These are phyloP conservation scores for Trypanosoma conorhini DNA, from an alignment of 208 protist species.

Conservation along the genomic window DNA sequence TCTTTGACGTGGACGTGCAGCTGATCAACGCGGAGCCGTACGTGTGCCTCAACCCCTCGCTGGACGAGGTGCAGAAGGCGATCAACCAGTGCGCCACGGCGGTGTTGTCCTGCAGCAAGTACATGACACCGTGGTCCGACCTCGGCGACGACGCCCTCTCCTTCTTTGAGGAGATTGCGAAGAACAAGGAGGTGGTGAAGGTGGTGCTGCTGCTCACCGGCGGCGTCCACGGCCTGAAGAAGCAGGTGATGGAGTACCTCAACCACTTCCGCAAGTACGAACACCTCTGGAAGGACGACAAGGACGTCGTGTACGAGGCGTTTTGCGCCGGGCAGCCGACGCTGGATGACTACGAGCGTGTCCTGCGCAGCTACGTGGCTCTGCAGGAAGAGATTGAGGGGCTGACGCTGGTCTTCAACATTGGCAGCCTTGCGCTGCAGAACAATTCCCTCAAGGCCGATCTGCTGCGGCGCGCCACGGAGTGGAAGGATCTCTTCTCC, in stretches of 20 bases:
- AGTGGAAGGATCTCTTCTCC: slow-evolving; percentile 96
- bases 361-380: slow-evolving; percentile 87
- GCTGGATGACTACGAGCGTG: slow-evolving; percentile 94
- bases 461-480: slow-evolving; percentile 82
- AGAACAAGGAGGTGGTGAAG: slow-evolving; percentile 95
- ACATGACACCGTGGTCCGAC: slow-evolving; percentile 85
- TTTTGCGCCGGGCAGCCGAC: slow-evolving; percentile 83
- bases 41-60: slow-evolving; percentile 92
- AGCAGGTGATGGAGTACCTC: slow-evolving; percentile 94
- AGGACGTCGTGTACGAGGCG: slow-evolving; percentile 89
- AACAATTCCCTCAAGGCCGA: slow-evolving; percentile 94
- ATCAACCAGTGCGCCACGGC: slow-evolving; percentile 94
- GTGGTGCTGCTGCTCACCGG: slow-evolving; percentile 94
- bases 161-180: slow-evolving; percentile 94
- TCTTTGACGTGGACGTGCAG: slow-evolving; percentile 96
- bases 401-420: slow-evolving; percentile 85
- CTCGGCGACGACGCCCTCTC: slow-evolving; percentile 60
- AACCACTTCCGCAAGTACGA: slow-evolving; percentile 91
- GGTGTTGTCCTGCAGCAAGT: slow-evolving; percentile 91
- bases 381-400: slow-evolving; percentile 91
- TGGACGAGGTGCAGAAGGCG: slow-evolving; percentile 95
- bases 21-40: slow-evolving; percentile 91
- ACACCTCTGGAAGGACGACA: slow-evolving; percentile 96
- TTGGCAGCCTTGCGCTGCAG: slow-evolving; percentile 92
- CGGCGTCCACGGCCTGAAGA: slow-evolving; percentile 91